These are phyloP conservation scores for Metschnikowia gelsemii DNA, from an alignment of 805 yeast genomes.

Conservation along the genomic window DNA sequence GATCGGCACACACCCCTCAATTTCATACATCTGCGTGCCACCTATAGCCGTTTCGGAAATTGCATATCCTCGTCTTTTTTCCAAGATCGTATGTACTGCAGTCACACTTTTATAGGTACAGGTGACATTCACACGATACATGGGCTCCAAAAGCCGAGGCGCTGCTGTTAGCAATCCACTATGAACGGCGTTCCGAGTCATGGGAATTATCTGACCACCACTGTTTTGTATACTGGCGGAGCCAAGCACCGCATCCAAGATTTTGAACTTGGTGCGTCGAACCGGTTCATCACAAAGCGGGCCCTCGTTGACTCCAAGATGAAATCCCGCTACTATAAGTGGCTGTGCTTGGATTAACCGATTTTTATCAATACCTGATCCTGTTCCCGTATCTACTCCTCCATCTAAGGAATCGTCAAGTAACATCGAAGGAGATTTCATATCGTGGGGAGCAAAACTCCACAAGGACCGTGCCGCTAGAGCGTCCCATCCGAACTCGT, in stretches of 20 bases:
- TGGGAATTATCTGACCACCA: slow-evolving; percentile 75
- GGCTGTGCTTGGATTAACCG: slow-evolving; percentile 47
- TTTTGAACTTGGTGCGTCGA: slow-evolving; percentile 64
- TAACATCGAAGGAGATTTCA: slow-evolving; percentile 49
- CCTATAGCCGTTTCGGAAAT: slow-evolving; percentile 52
- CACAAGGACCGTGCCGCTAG: slow-evolving; percentile 79
- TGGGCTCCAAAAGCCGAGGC: slow-evolving; percentile 82
- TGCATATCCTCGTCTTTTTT: slow-evolving; percentile 66
- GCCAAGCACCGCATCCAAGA: slow-evolving; percentile 60
- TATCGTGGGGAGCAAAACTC: slow-evolving; percentile 64
- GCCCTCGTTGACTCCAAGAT: slow-evolving; percentile 81
- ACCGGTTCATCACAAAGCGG: slow-evolving; percentile 90
- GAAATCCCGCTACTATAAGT: slow-evolving; percentile 71
- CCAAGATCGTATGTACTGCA: slow-evolving; percentile 50
- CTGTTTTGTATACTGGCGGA: slow-evolving; percentile 48
- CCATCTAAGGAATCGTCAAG: slow-evolving; percentile 71
- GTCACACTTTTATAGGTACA: slow-evolving; percentile 50
- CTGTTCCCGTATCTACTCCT: too few species aligned
- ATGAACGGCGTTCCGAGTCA: slow-evolving; percentile 81
- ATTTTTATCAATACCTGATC: too few species aligned
- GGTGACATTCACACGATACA: slow-evolving; percentile 58
- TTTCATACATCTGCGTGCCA: slow-evolving; percentile 66
- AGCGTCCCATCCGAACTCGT: slow-evolving; percentile 74
- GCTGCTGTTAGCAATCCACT: slow-evolving; percentile 73
- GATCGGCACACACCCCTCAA: slow-evolving; percentile 73